These are phyloP conservation scores for Diddensiella caesifluorescens DNA, from an alignment of 805 yeast species.

Conservation along the genomic window DNA sequence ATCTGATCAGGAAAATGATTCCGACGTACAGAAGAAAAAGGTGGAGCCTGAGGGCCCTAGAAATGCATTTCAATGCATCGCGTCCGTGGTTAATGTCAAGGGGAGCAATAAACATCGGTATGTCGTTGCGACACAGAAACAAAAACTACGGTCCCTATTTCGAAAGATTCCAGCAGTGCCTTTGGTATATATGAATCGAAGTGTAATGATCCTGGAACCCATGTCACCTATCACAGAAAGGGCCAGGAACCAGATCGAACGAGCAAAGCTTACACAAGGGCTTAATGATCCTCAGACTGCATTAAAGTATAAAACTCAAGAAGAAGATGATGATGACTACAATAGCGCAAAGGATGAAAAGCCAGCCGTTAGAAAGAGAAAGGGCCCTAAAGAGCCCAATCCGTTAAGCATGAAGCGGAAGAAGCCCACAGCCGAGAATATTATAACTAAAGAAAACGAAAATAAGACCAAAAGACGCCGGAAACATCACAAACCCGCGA, in stretches of 20 bases:
- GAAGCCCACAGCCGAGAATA: constrained; percentile 27
- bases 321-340: constrained; percentile 23
- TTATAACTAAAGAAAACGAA: constrained; percentile 22
- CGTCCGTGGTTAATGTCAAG: constrained; percentile 59
- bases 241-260: constrained; percentile 50
- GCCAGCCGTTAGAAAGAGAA: constrained; percentile 23
- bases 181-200: constrained; percentile 73
- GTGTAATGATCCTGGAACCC: constrained; percentile 97
- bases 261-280: constrained; percentile 66
- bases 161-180: constrained; percentile 88
- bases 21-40: constrained; percentile 7
- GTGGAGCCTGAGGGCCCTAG: constrained; percentile 31
- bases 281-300: constrained; percentile 62
- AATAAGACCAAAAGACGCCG: constrained; percentile 14
- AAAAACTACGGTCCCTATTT: constrained; percentile 58
- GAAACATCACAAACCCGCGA: constrained; percentile 6
- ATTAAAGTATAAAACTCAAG: constrained; percentile 21
- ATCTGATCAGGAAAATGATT: constrained; percentile 7
- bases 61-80: constrained; percentile 66
- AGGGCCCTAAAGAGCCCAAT: constrained; percentile 77
- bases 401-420: constrained; percentile 86
- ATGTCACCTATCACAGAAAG: constrained; percentile 63
- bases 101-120: constrained; percentile 85
- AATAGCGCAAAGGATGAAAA: constrained; percentile 24
- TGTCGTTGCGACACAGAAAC: constrained; percentile 79